Evolutionary conservation across 495 filamentous ascomycete genomes (phyloP), one percentile per base, ranked within the genome.

Genomic region (Niebla homalea): DNA sequence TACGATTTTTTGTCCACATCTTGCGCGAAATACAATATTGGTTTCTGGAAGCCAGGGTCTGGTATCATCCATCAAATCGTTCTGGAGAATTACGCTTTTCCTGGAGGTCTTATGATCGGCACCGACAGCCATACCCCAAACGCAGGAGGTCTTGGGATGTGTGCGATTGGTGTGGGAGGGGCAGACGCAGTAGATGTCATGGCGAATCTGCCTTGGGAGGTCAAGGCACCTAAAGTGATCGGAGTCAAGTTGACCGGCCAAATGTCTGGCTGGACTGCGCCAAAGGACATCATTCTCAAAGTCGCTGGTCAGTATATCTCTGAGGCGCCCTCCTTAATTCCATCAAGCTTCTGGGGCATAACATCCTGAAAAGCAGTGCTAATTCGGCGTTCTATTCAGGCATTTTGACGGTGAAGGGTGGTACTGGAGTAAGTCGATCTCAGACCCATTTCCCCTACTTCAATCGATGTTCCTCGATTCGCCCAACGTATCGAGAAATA

Each of bases 61-160:
- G 92, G 92, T 78, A 98, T 98, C 73, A 98, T 98, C 64, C 92
- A 98, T 71, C 92, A 98, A 76, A 97, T 97, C 62, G 69, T 98
- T 56, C 77, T 98, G 37, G 92, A 98, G 77, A 97, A 97, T 78
- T 97, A 97, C 66, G 89, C 87, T 67, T 92, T 97, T 81, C 92
- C 92, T 57, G 92, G 92, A 78, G 89, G 83, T 78, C 79, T 98
- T 52, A 78, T 98, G 70, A 97, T 98, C 69, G 92, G 92, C 68
- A 98, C 92, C 62, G 92, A 98, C 68, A 96, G 90, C 40, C 92
- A 98, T 73, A 98, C 92, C 42, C 93, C 93, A 54, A 98, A 98
- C 68, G 92, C 84, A 62, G 92, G 93, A 76, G 92, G 92, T 78
- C 83, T 97, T 56, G 90, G 85, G 59, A 94, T 90, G 83, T 80